Conservation (phyloP, 225 moss, liverwort and hornwort genomes). For the Marchantia paleacea region DNA sequence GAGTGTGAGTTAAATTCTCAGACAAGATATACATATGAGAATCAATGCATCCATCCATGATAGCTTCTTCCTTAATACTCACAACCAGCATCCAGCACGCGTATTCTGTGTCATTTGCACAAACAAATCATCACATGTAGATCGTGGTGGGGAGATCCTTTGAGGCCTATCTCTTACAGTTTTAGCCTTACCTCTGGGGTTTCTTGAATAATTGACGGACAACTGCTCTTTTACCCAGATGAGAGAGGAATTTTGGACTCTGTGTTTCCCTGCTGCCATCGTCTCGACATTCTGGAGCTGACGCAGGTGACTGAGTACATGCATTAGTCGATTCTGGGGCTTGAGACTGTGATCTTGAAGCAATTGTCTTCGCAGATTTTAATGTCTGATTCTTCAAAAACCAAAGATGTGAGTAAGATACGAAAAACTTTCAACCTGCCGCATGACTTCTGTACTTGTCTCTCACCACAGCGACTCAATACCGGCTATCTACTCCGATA, state of each 20-base stretch:
- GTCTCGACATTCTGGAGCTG: neutral
- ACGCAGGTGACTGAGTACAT: neutral
- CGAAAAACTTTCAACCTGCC: too few species aligned
- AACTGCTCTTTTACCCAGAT: neutral
- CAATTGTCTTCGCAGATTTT: constrained; percentile 22
- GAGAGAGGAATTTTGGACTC: neutral
- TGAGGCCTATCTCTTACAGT: neutral
- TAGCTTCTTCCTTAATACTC: too few species aligned
- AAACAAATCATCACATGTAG: neutral
- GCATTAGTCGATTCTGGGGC: neutral
- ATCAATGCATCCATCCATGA: too few species aligned
- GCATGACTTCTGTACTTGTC: too few species aligned
- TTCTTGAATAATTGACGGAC: neutral
- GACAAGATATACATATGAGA: too few species aligned
- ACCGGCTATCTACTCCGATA: too few species aligned
- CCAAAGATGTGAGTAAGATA: neutral
- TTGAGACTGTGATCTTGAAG: neutral
- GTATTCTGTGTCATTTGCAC: neutral
- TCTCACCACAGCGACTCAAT: too few species aligned
- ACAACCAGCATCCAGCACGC: neutral
- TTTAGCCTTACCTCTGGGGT: neutral
- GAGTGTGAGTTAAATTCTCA: too few species aligned
- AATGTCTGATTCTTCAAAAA: neutral
- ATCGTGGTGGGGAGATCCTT: neutral
- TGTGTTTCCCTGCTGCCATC: neutral